Percentiles rank a stretch among this genome's conserved stretches.
Evolutionary conservation across 441 rosid genomes (phyloP).

Genomic region (Eruca vesicaria): DNA sequence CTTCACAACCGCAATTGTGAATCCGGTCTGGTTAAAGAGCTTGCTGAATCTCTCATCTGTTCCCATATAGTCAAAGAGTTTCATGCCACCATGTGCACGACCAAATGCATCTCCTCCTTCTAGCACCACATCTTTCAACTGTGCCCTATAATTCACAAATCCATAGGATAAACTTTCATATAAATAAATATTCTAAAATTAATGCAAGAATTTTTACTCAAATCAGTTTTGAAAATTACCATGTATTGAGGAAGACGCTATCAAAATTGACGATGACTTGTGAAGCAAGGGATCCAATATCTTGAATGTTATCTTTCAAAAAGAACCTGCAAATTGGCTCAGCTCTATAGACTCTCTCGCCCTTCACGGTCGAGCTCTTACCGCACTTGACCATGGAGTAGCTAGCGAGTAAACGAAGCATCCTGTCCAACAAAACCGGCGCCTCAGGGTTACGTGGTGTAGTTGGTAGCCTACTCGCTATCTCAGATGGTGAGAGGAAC

Average conservation of each 20-base stretch:
- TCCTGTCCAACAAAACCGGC: slow-evolving; percentile 23
- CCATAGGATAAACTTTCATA: not conserved
- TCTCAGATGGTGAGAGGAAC: slow-evolving; percentile 29
- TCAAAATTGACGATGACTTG: slow-evolving; percentile 25
- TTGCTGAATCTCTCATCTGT: slow-evolving; percentile 38
- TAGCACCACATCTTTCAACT: slow-evolving; percentile 34
- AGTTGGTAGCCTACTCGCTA: slow-evolving; percentile 27
- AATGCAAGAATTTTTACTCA: too few relatives aligned
- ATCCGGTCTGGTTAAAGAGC: slow-evolving; percentile 40
- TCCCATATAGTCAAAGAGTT: slow-evolving; percentile 35
- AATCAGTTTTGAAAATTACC: slow-evolving; percentile 5
- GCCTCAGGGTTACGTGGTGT: slow-evolving; percentile 24
- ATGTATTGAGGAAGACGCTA: slow-evolving; percentile 10
- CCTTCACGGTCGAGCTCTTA: not conserved
- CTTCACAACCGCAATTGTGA: slow-evolving; percentile 22
- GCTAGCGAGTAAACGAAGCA: slow-evolving; percentile 36
- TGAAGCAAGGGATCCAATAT: slow-evolving; percentile 32
- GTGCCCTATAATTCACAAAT: slow-evolving; percentile 22
- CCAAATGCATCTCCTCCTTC: slow-evolving; percentile 26
- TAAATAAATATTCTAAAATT: too few relatives aligned
- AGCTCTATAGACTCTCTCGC: not conserved
- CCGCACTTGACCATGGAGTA: not conserved
- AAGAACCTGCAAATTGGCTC: slow-evolving; percentile 31
- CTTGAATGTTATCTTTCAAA: slow-evolving; percentile 26
- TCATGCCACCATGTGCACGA: slow-evolving; percentile 43